Conservation (phyloP, 352 stramenopile species). For the Aphanomyces euteiches region DNA sequence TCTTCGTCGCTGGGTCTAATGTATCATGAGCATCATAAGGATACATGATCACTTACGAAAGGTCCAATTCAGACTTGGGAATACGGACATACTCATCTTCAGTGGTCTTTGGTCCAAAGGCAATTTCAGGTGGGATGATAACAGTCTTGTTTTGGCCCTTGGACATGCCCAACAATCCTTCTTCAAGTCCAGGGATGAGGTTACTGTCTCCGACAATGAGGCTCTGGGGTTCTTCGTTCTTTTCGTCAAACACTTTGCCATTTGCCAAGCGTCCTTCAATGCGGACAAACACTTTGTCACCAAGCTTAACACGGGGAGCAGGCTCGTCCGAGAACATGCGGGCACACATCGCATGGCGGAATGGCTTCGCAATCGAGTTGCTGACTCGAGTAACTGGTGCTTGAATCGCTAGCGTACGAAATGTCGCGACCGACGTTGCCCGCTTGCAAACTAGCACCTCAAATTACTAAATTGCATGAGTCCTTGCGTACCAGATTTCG, state of each 20-base stretch:
- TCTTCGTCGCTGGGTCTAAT: slow-evolving; percentile 55
- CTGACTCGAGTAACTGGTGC: background rate
- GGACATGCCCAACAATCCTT: slow-evolving; percentile 58
- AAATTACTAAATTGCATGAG: slow-evolving; percentile 13
- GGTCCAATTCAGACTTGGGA: slow-evolving; percentile 65
- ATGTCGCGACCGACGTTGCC: slow-evolving; percentile 9
- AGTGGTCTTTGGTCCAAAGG: slow-evolving; percentile 63
- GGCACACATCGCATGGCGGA: background rate
- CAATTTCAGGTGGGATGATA: slow-evolving; percentile 52
- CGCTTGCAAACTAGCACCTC: slow-evolving; percentile 18
- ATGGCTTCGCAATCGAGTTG: background rate
- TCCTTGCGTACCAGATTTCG: background rate
- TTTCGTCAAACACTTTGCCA: slow-evolving; percentile 57
- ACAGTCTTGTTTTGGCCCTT: slow-evolving; percentile 64
- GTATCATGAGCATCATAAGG: background rate
- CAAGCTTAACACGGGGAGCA: slow-evolving; percentile 22
- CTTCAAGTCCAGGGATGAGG: slow-evolving; percentile 66
- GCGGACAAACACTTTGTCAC: slow-evolving; percentile 66
- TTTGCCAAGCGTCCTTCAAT: slow-evolving; percentile 62
- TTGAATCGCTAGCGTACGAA: background rate
- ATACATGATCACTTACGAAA: slow-evolving; percentile 38
- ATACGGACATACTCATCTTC: slow-evolving; percentile 46
- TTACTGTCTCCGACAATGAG: slow-evolving; percentile 72
- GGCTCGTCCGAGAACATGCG: slow-evolving; percentile 13
- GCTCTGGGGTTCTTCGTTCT: slow-evolving; percentile 47